phyloP scores from a whole-genome alignment of 306 rosid genomes.

The Phaseolus lunatus region DNA sequence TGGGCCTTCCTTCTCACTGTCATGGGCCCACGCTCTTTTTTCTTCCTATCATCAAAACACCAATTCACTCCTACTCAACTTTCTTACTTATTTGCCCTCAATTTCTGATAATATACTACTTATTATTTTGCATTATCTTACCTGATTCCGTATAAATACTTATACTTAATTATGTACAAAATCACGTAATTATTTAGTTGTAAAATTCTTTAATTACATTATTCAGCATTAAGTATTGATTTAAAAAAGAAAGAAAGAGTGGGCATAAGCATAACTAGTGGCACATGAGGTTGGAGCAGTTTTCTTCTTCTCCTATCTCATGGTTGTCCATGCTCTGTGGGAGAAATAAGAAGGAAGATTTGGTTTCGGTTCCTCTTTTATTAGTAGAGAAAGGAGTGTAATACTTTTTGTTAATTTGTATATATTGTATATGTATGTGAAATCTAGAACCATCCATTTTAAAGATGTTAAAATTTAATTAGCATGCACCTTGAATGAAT shows the following conservation, averaged over 20 bases:
- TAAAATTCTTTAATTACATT: neutral
- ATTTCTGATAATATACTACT: neutral
- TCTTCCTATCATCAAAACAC: no score
- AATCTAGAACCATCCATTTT: no score
- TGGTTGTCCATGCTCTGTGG: no score
- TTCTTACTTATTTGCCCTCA: neutral
- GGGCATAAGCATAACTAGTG: conserved; percentile 32
- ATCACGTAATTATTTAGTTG: neutral
- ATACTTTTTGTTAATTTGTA: no score
- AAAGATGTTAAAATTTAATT: no score
- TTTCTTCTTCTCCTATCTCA: neutral
- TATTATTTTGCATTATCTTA: no score
- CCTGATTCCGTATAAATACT: no score
- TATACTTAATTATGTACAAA: neutral
- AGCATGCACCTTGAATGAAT: no score
- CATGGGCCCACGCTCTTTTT: neutral
- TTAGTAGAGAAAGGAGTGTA: no score
- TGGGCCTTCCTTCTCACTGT: conserved; percentile 7
- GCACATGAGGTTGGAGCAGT: conserved; percentile 44
- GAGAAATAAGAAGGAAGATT: no score
- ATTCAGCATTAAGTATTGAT: neutral
- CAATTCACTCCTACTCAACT: neutral
- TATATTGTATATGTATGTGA: no score
- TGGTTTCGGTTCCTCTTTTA: no score
- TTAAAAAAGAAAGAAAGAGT: neutral